A percentile compares a stretch with the other conserved stretches of the same genome.
Conservation (phyloP, 2,329 filamentous ascomycete species). For the Fusarium ambrosium region DNA sequence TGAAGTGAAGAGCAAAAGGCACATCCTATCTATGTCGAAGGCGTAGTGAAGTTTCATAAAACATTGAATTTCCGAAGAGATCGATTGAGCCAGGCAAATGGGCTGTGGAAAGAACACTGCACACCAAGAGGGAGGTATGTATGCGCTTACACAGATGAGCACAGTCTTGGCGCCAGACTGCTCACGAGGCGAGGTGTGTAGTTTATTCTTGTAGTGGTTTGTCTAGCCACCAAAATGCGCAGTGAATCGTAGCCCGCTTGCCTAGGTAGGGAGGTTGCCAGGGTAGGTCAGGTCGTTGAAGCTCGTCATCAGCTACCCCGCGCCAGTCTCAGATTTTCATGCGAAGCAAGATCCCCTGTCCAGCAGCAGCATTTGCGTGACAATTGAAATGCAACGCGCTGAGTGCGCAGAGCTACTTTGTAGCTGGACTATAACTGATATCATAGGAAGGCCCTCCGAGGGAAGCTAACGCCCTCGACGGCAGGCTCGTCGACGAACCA, state of each 20-base stretch:
- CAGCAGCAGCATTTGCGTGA: conserved; percentile 13
- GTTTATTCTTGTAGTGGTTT: background rate
- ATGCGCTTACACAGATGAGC: background rate
- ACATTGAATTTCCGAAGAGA: conserved; percentile 3
- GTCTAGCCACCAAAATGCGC: conserved; percentile 2
- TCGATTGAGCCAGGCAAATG: conserved; percentile 5
- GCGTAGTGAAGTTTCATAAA: conserved; percentile 4
- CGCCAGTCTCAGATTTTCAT: conserved; percentile 26
- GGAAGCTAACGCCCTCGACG: conserved; percentile 86
- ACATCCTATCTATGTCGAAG: conserved; percentile 17
- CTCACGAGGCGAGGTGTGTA: background rate
- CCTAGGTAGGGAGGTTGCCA: background rate
- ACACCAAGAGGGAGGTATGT: background rate
- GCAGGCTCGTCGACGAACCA: conserved; percentile 95
- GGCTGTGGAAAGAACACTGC: background rate
- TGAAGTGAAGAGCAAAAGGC: conserved; percentile 2
- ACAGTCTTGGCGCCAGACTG: background rate
- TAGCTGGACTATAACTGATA: conserved; percentile 14
- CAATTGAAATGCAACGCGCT: conserved; percentile 22
- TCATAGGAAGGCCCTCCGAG: conserved; percentile 75
- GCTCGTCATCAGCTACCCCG: conserved; percentile 35
- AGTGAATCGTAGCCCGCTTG: background rate
- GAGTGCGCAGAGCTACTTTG: conserved; percentile 20
- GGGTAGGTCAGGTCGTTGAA: background rate
- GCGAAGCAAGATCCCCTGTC: conserved; percentile 21